Evolutionary conservation across 192 early-diverging fungal species (phyloP), one percentile per base, ranked within the genome.

Genomic region (Kappamyces sp.): DNA sequence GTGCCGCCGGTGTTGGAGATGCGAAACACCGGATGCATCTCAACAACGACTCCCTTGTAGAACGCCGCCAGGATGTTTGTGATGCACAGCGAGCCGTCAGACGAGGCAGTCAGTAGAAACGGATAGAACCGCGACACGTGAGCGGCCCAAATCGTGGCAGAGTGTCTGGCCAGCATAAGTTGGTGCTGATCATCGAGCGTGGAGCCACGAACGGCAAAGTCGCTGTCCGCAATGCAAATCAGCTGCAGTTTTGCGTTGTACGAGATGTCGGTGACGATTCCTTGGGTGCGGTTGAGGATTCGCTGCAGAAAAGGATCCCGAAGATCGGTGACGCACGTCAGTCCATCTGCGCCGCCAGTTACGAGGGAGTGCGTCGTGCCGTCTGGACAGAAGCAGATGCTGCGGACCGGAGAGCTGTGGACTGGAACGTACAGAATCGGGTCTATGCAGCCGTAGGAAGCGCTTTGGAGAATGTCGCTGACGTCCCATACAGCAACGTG

Each of bases 401-500:
- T 52, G 4, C n/a, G 8, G 50, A n/a, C n/a, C n/a, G n/a, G n/a
- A n/a, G n/a, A n/a, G n/a, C n/a, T n/a, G n/a, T n/a, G n/a, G n/a
- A n/a, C n/a, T n/a, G n/a, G n/a, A n/a, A n/a, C n/a, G n/a, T n/a
- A n/a, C n/a, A n/a, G n/a, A n/a, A n/a, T n/a, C n/a, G n/a, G n/a
- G n/a, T n/a, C n/a, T n/a, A n/a, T n/a, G 11, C 11, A 0, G 36
- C 45, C 15, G 4, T 3, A 29, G 4, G 32, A 5, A 15, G 14
- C 45, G 30, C 45, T 38, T 6, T 29, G 4, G 7, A 54, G 53
- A 5, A 9, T 29, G 4, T 38, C 5, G 2, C 34, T 3, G 3
- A 54, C 6, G 45, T 54, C 34, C 53, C 53, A 54, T 22, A 54
- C 53, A 32, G n/a, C 31, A 29, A 54, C 22, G 6, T 54, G 7